Percentiles rank a stretch among this genome's conserved stretches.
These are phyloP conservation scores for Colletotrichum shisoi DNA, from an alignment of 2,329 filamentous ascomycete genomes.

Conservation along the genomic window DNA sequence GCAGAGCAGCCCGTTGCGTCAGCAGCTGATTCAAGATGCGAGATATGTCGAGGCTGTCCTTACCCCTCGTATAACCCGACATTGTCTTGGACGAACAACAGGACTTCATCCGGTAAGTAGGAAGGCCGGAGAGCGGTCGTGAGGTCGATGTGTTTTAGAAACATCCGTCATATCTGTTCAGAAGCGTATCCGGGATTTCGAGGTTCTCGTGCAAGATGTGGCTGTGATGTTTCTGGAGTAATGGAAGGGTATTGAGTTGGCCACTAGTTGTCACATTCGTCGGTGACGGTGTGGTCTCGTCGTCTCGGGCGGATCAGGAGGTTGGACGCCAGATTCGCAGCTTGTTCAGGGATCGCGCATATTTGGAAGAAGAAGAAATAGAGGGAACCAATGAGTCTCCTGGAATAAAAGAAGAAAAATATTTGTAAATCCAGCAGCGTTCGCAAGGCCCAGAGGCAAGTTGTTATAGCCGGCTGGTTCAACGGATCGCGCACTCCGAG, in stretches of 20 bases:
- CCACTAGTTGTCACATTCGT: constrained; percentile 29
- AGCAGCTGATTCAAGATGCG: neutral
- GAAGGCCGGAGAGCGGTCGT: constrained; percentile 94
- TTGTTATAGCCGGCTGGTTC: neutral
- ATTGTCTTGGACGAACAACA: constrained; percentile 96
- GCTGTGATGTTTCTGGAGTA: constrained; percentile 5
- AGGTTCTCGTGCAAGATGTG: constrained; percentile 15
- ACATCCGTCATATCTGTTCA: constrained; percentile 77
- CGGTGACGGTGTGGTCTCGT: neutral
- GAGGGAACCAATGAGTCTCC: neutral
- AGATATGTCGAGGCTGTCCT: neutral
- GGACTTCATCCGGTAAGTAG: constrained; percentile 89
- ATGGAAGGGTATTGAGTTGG: constrained; percentile 5
- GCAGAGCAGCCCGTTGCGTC: constrained; percentile 14
- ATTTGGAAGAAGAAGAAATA: constrained; percentile 1
- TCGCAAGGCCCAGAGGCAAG: neutral
- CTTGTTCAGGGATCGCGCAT: constrained; percentile 26
- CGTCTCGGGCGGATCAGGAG: constrained; percentile 15
- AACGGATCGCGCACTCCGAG: constrained; percentile 10
- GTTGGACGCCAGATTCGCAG: constrained; percentile 8
- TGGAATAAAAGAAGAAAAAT: neutral
- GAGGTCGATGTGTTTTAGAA: constrained; percentile 92
- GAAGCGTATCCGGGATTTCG: constrained; percentile 8
- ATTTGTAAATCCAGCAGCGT: neutral
- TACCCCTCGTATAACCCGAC: constrained; percentile 98